Evolutionary conservation across 2,329 filamentous ascomycete genomes (phyloP).

Genomic region (Pezicula radicicola): DNA sequence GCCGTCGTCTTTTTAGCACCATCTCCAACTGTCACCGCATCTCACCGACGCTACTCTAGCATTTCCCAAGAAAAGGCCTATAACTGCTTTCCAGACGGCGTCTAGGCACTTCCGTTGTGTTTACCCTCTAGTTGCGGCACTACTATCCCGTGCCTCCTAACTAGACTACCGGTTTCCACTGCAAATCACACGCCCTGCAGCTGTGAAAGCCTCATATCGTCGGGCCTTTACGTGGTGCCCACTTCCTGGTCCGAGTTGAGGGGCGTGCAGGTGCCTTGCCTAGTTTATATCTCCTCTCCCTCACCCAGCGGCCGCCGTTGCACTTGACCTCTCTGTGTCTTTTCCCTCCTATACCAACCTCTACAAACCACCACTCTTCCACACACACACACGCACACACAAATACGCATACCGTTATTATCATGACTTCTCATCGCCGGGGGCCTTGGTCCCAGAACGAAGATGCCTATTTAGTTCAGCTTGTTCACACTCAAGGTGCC

Average conservation of each 20-base stretch:
- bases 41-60: neutral
- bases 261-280: neutral
- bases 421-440: conserved; percentile 53
- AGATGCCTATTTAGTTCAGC: conserved; percentile 65
- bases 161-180: neutral
- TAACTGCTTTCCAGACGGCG: neutral
- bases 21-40: neutral
- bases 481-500: conserved; percentile 69
- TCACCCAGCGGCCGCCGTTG: neutral
- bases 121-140: neutral
- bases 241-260: too few species aligned
- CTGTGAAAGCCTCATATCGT: neutral
- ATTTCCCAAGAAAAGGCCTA: too few species aligned
- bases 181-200: neutral
- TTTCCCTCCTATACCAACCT: neutral
- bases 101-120: neutral
- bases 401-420: neutral
- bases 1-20: neutral
- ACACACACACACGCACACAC: neutral
- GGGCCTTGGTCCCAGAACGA: conserved; percentile 83
- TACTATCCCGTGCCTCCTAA: neutral
- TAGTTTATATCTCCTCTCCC: neutral
- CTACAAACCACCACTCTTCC: neutral
- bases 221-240: neutral
- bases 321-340: neutral